Evolutionary conservation across 192 early-diverging fungal genomes (phyloP), one percentile per base, ranked within the genome.

Genomic region (Entomortierella beljakovae): DNA sequence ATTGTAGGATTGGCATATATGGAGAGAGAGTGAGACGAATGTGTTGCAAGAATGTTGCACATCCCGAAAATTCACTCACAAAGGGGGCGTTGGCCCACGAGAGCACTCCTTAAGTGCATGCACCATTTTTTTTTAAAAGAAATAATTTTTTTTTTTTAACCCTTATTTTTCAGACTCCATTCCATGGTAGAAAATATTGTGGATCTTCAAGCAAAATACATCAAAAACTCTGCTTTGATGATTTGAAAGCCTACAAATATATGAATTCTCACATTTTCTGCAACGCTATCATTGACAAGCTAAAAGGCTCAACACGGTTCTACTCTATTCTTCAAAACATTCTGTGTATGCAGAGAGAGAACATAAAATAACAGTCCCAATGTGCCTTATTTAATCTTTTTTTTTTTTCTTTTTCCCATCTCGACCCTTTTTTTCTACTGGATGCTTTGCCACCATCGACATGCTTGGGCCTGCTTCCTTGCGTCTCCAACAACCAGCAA

Each of bases 401-500:
- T 54, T 54, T 54, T 11, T 54, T 4, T 54, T 55, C 53, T 59
- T 59, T 40, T 40, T 20, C 3, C 1, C 20, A 5, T 37, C 48
- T 46, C 26, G 10, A 42, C 26, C 3, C 25, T 23, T 32, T 31
- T 22, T 23, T 25, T 23, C 61, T 42, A 9, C 29, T 58, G 37
- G 51, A 61, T 61, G 58, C 34, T 35, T 53, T 34, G 16, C 40
- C 37, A 0, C 29, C 6, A 38, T 67, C 50, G 65, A 61, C 75
- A 79, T 79, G 75, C 75, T 65, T 15, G 75, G 48, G 34, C 66
- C 75, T n/a, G 54, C 54, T 16, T 69, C 75, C 61, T 49, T 79
- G 57, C 75, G 68, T 43, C 61, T 62, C 25, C 52, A 65, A 40
- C 74, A 68, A 25, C 54, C 72, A n/a, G n/a, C 51, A 9, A 61